phyloP scores from a whole-genome alignment of 768 basidiomycete genomes.

The Mycena rosella region DNA sequence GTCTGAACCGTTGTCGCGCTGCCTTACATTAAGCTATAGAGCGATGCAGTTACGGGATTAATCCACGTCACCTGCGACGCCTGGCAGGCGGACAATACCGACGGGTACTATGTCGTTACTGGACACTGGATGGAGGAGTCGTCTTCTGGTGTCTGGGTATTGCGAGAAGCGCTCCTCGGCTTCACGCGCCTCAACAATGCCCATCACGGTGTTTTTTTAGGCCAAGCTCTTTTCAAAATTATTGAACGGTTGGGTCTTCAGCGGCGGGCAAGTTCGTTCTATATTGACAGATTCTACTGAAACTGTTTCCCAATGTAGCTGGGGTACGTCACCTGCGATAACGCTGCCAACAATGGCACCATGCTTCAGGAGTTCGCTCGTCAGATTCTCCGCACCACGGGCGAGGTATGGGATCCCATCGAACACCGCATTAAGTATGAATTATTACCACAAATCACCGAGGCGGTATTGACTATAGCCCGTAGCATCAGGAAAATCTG shows the following conservation, averaged over 20 bases:
- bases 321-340: constrained; percentile 3
- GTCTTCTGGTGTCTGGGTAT: constrained; percentile 38
- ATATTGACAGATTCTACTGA: too few species aligned
- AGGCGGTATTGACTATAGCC: too few species aligned
- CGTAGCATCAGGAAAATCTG: too few species aligned
- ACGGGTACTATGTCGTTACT: constrained; percentile 55
- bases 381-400: background rate
- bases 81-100: constrained; percentile 53
- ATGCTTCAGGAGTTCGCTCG: constrained; percentile 5
- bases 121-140: constrained; percentile 38
- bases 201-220: constrained; percentile 47
- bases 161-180: constrained; percentile 35
- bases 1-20: too few species aligned
- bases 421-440: constrained; percentile 4
- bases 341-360: constrained; percentile 5
- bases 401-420: background rate
- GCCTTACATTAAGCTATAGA: constrained; percentile 7
- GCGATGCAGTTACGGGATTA: constrained; percentile 34
- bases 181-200: background rate
- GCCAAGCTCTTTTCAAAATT: constrained; percentile 49
- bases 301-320: background rate
- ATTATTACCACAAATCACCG: too few species aligned
- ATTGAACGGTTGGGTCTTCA: background rate
- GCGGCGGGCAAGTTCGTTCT: too few species aligned
- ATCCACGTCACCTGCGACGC: constrained; percentile 52